These are phyloP conservation scores for Diaporthe citri DNA, from an alignment of 2,329 filamentous ascomycete species.

Conservation along the genomic window DNA sequence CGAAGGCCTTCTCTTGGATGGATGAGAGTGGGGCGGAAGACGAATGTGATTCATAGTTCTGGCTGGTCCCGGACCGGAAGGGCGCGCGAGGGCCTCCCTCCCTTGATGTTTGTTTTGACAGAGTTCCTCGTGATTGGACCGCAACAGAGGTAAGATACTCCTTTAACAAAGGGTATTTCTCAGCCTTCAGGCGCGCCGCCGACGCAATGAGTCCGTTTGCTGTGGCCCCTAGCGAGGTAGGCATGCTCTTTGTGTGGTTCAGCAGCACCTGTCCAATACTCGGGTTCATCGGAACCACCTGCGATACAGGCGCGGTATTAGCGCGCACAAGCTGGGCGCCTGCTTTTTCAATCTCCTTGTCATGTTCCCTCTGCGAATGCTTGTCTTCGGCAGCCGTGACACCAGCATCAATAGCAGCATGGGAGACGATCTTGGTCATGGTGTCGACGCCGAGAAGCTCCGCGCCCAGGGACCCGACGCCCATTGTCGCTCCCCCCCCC, in stretches of 20 bases:
- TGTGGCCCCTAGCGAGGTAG: neutral
- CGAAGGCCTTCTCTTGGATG: neutral
- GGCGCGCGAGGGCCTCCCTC: neutral
- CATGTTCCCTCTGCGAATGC: constrained; percentile 9
- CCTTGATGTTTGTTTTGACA: neutral
- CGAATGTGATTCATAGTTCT: too few relatives aligned
- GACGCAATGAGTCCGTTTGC: constrained; percentile 9
- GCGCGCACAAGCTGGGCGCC: constrained; percentile 4
- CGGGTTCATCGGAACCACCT: neutral
- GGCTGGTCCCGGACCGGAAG: neutral
- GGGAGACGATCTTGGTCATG: constrained; percentile 4
- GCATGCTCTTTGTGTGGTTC: constrained; percentile 22
- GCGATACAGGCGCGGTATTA: neutral
- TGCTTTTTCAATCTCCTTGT: neutral
- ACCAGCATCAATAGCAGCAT: constrained; percentile 7
- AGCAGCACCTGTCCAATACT: constrained; percentile 2
- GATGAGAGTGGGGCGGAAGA: neutral
- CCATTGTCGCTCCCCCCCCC: constrained; percentile 5
- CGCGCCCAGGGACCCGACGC: constrained; percentile 5
- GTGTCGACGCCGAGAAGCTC: constrained; percentile 23
- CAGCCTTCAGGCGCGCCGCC: constrained; percentile 17
- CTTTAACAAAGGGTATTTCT: constrained; percentile 22
- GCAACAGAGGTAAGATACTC: constrained; percentile 15
- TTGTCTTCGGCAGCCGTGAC: constrained; percentile 25
- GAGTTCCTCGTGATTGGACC: neutral